These are phyloP conservation scores for Canna indica DNA, from an alignment of 176 grass and related monocot species.

Conservation along the genomic window DNA sequence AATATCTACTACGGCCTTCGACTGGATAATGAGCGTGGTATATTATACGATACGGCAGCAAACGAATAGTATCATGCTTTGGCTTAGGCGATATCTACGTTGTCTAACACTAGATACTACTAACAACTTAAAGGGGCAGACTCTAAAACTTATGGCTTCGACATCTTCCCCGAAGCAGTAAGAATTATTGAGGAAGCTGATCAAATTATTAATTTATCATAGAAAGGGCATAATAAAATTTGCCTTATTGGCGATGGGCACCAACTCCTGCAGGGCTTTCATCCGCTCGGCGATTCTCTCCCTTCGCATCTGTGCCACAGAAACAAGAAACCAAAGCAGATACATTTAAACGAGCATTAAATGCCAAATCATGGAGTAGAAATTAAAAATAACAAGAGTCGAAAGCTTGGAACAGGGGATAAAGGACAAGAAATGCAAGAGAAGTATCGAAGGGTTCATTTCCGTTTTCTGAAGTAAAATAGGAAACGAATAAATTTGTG, in stretches of 20 bases:
- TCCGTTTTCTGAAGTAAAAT: neutral
- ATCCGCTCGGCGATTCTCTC: conserved; percentile 98
- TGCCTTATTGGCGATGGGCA: conserved; percentile 90
- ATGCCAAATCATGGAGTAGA: neutral
- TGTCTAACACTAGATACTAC: too few species aligned
- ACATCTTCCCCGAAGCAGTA: too few species aligned
- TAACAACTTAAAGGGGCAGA: too few species aligned
- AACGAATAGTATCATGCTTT: too few species aligned
- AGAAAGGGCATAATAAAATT: too few species aligned
- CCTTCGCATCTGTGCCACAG: conserved; percentile 55
- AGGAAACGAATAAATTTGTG: neutral
- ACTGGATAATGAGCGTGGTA: too few species aligned
- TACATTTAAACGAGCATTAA: neutral
- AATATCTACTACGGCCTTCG: too few species aligned
- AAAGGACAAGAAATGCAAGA: neutral
- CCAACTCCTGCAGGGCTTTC: conserved; percentile 88
- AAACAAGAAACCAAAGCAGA: conserved; percentile 7
- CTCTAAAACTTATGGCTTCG: too few species aligned
- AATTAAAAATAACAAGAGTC: neutral
- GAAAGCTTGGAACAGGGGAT: neutral
- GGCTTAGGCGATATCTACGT: too few species aligned
- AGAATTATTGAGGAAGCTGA: too few species aligned
- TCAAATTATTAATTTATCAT: too few species aligned
- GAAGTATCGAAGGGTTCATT: neutral
- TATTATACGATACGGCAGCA: too few species aligned